A percentile compares a stretch with the other conserved stretches of the same genome.
Conservation (phyloP, 805 yeast genomes). For the Yarrowia deformans region DNA sequence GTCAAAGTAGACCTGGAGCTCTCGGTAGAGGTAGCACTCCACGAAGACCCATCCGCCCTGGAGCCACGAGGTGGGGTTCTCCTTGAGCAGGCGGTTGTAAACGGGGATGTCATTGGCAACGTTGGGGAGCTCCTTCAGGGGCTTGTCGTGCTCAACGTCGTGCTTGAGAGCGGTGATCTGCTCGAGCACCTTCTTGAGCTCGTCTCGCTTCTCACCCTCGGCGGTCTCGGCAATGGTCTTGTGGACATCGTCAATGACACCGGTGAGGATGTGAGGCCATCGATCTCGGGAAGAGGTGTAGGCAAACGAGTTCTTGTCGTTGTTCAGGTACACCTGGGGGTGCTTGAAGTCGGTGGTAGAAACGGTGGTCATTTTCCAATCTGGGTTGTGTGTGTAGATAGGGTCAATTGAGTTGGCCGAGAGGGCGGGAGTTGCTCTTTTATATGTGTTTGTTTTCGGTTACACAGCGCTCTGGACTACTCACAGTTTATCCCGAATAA, state of each 20-base stretch:
- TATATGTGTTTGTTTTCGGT: constrained; percentile 19
- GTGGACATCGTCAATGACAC: constrained; percentile 68
- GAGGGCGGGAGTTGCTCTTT: constrained; percentile 17
- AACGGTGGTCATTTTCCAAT: constrained; percentile 30
- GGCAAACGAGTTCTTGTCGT: constrained; percentile 81
- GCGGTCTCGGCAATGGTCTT: constrained; percentile 48
- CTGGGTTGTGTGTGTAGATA: too few relatives aligned
- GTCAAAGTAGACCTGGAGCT: constrained; percentile 48
- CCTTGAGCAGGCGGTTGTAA: constrained; percentile 64
- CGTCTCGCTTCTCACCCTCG: constrained; percentile 48
- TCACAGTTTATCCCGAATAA: constrained; percentile 19
- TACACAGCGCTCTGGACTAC: constrained; percentile 5
- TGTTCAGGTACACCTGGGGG: constrained; percentile 60
- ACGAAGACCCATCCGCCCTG: constrained; percentile 89
- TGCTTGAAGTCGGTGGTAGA: constrained; percentile 39
- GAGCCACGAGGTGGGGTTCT: constrained; percentile 65
- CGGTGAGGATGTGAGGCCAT: constrained; percentile 85
- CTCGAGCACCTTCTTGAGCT: constrained; percentile 58
- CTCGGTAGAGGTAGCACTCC: constrained; percentile 85
- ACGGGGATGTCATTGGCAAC: constrained; percentile 54
- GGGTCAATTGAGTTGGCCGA: not conserved
- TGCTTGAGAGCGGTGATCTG: constrained; percentile 56
- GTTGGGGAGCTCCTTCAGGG: constrained; percentile 55
- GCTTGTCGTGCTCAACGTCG: constrained; percentile 51
- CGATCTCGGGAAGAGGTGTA: constrained; percentile 76